Base-by-base conservation (phyloP, 1,284 basidiomycete species). In the Sanguinoderma infundibulare region DNA sequence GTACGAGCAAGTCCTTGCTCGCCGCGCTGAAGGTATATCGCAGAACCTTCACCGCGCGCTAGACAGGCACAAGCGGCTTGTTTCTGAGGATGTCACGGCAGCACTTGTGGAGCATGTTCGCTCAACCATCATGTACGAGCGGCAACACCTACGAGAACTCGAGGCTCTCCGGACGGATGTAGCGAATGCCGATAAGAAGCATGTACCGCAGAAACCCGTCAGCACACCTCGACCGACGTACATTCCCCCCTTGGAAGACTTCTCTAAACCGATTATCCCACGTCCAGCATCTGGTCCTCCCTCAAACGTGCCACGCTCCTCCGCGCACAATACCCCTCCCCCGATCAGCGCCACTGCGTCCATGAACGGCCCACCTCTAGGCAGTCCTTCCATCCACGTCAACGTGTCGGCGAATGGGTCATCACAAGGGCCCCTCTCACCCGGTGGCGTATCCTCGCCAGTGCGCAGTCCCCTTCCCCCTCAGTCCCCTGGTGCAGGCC, bases 91-190 rank as follows among this genome's bases (percentile, higher is more conserved):
- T 72, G 85, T 98, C 54, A 91, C 92, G 14, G 83, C 91, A 34
- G 90, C 93, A 1, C 79, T 98, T 38, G 87, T 98, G 56, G 95
- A 98, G 74, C 94, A 98, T 73, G 93, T 93, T 10, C 87, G 95
- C 24, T 91, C 94, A 32, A 90, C 90, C 40, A 87, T 98, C 69
- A 88, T 95, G 80, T 97, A 95, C 73, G 96, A 98, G 73, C 86
- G 89, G 63, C 94, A 96, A 73, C 80, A 92, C 8, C 79, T 98
- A 57, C 87, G 90, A 57, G 96, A 98, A 74, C 81, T 97, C 12
- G 95, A 97, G 72, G 83, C 91, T n/a, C 84, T 98, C 39, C 81
- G 85, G 62, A 84, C 83, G 1, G 95, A 97, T 70, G 80, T 98
- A 50, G 79, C 76, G 67, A 83, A 81, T 66, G 87, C 91, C 51